Evolutionary conservation across 371 early-diverging fungal species (phyloP).

Genomic region (Mortierella sp.): DNA sequence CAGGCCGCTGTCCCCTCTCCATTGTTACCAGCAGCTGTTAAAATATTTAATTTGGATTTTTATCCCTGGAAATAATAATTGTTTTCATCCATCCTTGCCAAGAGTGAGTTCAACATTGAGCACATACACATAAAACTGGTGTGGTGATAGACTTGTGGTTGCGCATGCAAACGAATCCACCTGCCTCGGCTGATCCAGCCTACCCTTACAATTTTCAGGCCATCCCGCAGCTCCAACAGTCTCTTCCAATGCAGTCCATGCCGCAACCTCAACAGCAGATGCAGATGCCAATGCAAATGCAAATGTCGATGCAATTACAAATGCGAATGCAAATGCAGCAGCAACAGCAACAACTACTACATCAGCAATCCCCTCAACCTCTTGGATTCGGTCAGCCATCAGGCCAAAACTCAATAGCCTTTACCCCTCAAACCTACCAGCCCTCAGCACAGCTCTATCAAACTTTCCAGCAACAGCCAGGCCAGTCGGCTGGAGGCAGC

Average conservation of each 20-base stretch:
- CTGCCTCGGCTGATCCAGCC: conserved; percentile 23
- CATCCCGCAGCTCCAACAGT: conserved; percentile 2
- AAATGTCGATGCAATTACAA: conserved; percentile 12
- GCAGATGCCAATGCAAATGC: conserved; percentile 12
- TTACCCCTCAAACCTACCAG: conserved; percentile 7
- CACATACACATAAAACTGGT: no score
- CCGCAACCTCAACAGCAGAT: conserved; percentile 7
- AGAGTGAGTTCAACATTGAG: no score
- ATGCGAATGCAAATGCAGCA: conserved; percentile 16
- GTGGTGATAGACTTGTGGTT: neutral
- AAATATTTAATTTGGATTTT: no score
- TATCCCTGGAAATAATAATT: no score
- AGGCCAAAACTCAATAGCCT: neutral
- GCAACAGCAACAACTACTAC: conserved; percentile 18
- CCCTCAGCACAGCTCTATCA: conserved; percentile 6
- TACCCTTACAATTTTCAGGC: conserved; percentile 17
- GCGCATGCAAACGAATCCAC: conserved; percentile 20
- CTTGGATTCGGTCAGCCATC: conserved; percentile 6
- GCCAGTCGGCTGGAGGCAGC: neutral
- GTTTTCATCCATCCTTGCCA: no score
- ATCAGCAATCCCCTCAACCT: conserved; percentile 14
- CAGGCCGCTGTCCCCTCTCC: no score
- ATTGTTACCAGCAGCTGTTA: no score
- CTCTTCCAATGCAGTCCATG: conserved; percentile 14
- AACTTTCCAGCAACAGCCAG: conserved; percentile 12